Base-by-base conservation (phyloP, 176 grass and related monocot genomes). In the Neostapfia colusana region DNA sequence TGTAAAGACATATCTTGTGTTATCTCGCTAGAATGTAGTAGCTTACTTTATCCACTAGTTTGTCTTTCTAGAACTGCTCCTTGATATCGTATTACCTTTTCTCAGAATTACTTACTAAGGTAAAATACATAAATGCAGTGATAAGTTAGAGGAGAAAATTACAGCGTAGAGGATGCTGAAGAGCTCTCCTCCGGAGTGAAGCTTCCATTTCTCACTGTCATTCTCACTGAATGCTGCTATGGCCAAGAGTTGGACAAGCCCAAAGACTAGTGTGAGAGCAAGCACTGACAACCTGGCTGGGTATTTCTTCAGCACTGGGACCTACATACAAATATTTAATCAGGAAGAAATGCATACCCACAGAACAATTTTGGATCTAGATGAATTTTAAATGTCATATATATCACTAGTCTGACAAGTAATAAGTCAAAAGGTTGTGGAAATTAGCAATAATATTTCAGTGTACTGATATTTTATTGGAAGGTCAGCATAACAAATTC, bases 101-200 rank as follows among this genome's bases (percentile, higher is more conserved):
- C 43, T 37, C 11, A 35, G 17, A 14, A 14, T 40, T 66, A 66
- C 62, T 53, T 77, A 77, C n/a, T 63, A 27, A 62, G 27, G 15
- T 11, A 50, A 49, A 50, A 60, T 69, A 44, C 35, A 25, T 60
- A 41, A 79, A 75, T 45, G 14, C 41, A 50, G 23, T 51, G 25
- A 17, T 56, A 67, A 41, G 49, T 41, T 81, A 64, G 8, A 44
- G 15, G 24, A 49, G 40, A 66, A 21, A 72, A 67, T 86, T 93
- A 89, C 90, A 80, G 87, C 90, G 57, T 93, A 93, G 77, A 93
- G 72, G 79, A 93, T 76, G 14, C 81, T 93, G 84, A 93, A 82
- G 53, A 93, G 63, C 48, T 89, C 90, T 70, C 56, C 90, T 81
- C 75, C 24, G 1, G 88, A 90, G 25, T 82, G 81, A 63, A 93